These are phyloP conservation scores for Penicillium sclerotiorum DNA, from an alignment of 2,329 filamentous ascomycete species.

Conservation along the genomic window DNA sequence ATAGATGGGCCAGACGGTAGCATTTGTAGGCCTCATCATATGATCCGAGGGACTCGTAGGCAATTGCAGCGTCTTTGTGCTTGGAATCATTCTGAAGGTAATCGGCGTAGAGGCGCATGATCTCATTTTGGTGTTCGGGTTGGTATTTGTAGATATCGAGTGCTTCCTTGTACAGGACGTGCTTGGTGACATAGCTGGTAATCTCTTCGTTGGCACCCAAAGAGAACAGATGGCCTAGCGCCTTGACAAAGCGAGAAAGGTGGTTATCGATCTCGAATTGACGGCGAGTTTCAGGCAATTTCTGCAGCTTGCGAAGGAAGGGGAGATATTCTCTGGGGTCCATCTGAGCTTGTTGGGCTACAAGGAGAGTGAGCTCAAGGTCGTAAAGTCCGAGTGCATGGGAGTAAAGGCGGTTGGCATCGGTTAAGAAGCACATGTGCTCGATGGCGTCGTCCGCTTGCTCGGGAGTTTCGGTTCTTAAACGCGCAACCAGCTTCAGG, in stretches of 20 bases:
- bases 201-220: constrained; percentile 77
- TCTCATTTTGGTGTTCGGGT: constrained; percentile 61
- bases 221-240: constrained; percentile 73
- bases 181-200: constrained; percentile 74
- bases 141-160: constrained; percentile 86
- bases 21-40: constrained; percentile 75
- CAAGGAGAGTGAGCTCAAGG: constrained; percentile 82
- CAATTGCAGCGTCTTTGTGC: constrained; percentile 81
- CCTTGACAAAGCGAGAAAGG: constrained; percentile 74
- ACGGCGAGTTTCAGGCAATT: constrained; percentile 69
- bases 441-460: constrained; percentile 87
- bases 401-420: constrained; percentile 89
- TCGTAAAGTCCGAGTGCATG: constrained; percentile 89
- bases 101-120: constrained; percentile 78
- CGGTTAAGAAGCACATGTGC: constrained; percentile 95
- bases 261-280: constrained; percentile 88
- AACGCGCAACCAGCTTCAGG: constrained; percentile 72
- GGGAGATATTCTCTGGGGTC: constrained; percentile 95
- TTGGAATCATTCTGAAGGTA: constrained; percentile 74
- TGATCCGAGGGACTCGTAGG: constrained; percentile 82
- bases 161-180: constrained; percentile 76
- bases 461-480: constrained; percentile 62
- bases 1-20: constrained; percentile 82
- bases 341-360: constrained; percentile 94
- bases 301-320: constrained; percentile 85